Percentiles rank a stretch among this genome's conserved stretches.
Conservation (phyloP, 2,329 filamentous ascomycete genomes). For the Fusarium humuli region DNA sequence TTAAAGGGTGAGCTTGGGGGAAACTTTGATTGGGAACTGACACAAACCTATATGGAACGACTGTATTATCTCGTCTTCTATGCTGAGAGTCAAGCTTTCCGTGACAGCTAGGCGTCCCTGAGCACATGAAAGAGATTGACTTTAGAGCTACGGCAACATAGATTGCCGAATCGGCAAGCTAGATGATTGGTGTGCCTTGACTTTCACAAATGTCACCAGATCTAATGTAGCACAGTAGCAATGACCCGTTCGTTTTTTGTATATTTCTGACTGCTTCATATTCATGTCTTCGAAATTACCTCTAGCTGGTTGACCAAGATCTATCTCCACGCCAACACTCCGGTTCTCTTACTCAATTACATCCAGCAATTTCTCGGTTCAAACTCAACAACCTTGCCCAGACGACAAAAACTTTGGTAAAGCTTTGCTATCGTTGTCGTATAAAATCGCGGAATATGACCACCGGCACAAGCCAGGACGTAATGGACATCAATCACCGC, state of each 20-base stretch:
- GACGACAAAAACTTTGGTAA: slow-evolving; percentile 17
- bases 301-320: background rate
- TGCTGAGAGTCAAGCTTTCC: background rate
- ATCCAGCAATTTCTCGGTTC: slow-evolving; percentile 31
- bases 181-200: slow-evolving; percentile 13
- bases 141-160: slow-evolving; percentile 6
- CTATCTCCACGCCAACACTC: background rate
- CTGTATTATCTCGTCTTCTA: background rate
- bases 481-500: slow-evolving; percentile 47
- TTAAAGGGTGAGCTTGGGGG: background rate
- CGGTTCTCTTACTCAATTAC: slow-evolving; percentile 16
- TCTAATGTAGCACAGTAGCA: background rate
- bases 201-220: background rate
- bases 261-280: background rate
- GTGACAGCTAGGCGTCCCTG: background rate
- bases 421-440: slow-evolving; percentile 27
- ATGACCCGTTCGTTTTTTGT: background rate
- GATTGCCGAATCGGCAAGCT: slow-evolving; percentile 8
- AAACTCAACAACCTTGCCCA: slow-evolving; percentile 1
- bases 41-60: background rate
- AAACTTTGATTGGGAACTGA: background rate
- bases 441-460: slow-evolving; percentile 36
- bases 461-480: slow-evolving; percentile 27
- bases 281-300: background rate
- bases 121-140: background rate